phyloP scores from a whole-genome alignment of 2,329 filamentous ascomycete genomes.

The Ophiostoma sp. region DNA sequence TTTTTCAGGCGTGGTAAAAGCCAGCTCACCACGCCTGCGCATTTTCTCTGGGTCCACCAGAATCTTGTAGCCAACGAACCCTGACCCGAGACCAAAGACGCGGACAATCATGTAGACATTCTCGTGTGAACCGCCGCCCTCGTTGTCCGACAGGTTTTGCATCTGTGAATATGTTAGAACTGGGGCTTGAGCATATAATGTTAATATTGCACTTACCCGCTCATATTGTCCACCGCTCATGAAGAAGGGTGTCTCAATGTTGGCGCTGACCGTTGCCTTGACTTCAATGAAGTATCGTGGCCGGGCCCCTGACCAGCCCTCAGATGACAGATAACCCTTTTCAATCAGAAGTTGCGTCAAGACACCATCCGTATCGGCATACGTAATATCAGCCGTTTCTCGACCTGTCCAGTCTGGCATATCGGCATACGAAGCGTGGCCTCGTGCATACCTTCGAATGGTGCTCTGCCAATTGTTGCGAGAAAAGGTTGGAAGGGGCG shows the following conservation, averaged over 20 bases:
- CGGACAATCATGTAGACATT: too few species aligned
- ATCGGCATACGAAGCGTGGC: slow-evolving; percentile 44
- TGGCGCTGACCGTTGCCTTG: slow-evolving; percentile 46
- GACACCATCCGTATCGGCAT: slow-evolving; percentile 40
- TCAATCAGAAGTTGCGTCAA: slow-evolving; percentile 41
- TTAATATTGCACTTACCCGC: slow-evolving; percentile 43
- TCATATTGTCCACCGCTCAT: slow-evolving; percentile 49
- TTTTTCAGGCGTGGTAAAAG: too few species aligned
- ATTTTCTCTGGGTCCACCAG: too few species aligned
- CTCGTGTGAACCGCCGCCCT: too few species aligned
- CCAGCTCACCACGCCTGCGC: too few species aligned
- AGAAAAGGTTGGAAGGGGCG: slow-evolving; percentile 36
- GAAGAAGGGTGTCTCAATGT: slow-evolving; percentile 45
- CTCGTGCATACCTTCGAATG: slow-evolving; percentile 44
- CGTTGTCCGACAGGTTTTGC: too few species aligned
- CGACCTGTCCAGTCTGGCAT: slow-evolving; percentile 43
- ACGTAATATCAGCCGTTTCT: slow-evolving; percentile 52
- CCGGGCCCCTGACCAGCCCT: slow-evolving; percentile 33
- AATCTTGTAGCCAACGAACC: too few species aligned
- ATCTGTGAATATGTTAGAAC: too few species aligned
- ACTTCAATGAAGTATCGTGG: slow-evolving; percentile 53
- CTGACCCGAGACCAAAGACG: too few species aligned
- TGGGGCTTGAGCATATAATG: too few species aligned
- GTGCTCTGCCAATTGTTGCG: slow-evolving; percentile 50
- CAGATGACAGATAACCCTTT: slow-evolving; percentile 37